These are phyloP conservation scores for Aspergillus pseudoglaucus DNA, from an alignment of 2,329 filamentous ascomycete genomes.

Conservation along the genomic window DNA sequence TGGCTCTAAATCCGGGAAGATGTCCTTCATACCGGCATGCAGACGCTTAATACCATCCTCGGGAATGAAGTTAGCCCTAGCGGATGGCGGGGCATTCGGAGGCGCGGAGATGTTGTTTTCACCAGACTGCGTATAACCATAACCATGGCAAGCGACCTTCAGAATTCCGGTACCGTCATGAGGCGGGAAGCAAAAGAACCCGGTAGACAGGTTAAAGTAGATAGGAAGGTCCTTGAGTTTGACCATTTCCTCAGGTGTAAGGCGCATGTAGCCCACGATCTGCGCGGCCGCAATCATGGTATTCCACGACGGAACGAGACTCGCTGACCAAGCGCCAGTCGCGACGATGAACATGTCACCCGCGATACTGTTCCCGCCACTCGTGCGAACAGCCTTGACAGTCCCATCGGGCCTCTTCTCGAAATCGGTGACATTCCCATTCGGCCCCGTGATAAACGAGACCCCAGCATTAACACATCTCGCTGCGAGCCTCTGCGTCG, in stretches of 20 bases:
- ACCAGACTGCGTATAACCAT: conserved; percentile 47
- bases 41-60: conserved; percentile 53
- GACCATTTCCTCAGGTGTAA: conserved; percentile 62
- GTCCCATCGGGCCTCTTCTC: conserved; percentile 25
- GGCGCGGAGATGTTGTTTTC: conserved; percentile 15
- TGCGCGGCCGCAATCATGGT: conserved; percentile 72
- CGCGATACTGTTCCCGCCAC: conserved; percentile 40
- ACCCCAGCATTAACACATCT: conserved; percentile 20
- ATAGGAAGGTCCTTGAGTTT: conserved; percentile 60
- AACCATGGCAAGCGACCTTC: conserved; percentile 62
- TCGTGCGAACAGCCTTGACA: conserved; percentile 53
- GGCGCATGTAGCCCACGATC: conserved; percentile 63
- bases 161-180: conserved; percentile 32
- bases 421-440: conserved; percentile 28
- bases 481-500: conserved; percentile 12
- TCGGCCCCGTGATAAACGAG: conserved; percentile 18
- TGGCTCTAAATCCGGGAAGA: conserved; percentile 52
- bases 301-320: conserved; percentile 66
- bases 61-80: conserved; percentile 26
- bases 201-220: conserved; percentile 34
- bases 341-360: conserved; percentile 70
- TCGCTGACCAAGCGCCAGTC: conserved; percentile 75
- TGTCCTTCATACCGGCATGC: conserved; percentile 50
- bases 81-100: conserved; percentile 10
- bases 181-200: conserved; percentile 46